phyloP scores from a whole-genome alignment of 352 stramenopile species.

The Pythium sp. region DNA sequence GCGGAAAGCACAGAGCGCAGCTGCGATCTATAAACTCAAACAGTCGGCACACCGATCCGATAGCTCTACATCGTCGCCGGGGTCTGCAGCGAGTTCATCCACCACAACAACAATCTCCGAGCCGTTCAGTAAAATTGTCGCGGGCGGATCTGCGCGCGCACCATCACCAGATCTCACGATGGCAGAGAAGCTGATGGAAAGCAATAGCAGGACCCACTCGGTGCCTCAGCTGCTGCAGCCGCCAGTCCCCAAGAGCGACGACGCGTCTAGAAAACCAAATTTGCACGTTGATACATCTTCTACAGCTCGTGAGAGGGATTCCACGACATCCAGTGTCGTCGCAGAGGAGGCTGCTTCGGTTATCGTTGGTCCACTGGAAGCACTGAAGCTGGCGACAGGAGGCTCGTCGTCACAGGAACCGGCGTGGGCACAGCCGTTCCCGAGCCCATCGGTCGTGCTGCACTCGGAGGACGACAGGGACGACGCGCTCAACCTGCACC shows the following conservation, averaged over 20 bases:
- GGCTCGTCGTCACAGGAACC: conserved; percentile 59
- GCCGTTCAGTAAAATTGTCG: conserved; percentile 57
- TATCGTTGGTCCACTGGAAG: conserved; percentile 61
- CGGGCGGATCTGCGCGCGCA: conserved; percentile 15
- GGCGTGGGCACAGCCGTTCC: conserved; percentile 70
- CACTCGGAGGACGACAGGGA: conserved; percentile 26
- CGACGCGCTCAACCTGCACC: conserved; percentile 18
- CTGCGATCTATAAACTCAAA: conserved; percentile 64
- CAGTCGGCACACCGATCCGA: conserved; percentile 25
- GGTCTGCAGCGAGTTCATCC: conserved; percentile 14
- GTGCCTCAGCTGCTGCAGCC: not conserved
- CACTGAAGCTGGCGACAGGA: conserved; percentile 55
- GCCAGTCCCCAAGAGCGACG: not conserved
- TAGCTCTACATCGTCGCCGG: conserved; percentile 24
- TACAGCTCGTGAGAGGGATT: conserved; percentile 6
- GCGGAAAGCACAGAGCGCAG: conserved; percentile 71
- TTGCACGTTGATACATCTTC: conserved; percentile 57
- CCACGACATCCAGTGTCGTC: not conserved
- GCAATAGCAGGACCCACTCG: conserved; percentile 4
- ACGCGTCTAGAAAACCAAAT: conserved; percentile 30
- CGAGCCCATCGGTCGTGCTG: conserved; percentile 38
- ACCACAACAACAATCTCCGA: conserved; percentile 16
- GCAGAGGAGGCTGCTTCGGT: conserved; percentile 24
- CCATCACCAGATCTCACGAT: conserved; percentile 18
- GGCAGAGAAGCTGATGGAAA: conserved; percentile 10